Percentiles rank a stretch among this genome's conserved stretches.
phyloP scores from a whole-genome alignment of 345 rosid species.

The Aethionema arabicum region DNA sequence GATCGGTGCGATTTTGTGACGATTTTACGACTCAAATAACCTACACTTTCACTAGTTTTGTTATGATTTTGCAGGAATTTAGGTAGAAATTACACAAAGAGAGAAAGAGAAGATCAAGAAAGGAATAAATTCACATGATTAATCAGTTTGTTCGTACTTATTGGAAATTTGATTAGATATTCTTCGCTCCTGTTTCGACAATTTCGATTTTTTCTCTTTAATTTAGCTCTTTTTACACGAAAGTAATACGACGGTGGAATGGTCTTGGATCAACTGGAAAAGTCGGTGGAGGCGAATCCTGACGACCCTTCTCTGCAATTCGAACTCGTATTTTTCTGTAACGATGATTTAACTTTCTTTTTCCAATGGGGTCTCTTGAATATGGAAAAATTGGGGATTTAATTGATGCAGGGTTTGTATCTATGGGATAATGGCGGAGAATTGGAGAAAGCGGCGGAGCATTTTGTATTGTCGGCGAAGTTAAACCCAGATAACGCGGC shows the following conservation, averaged over 20 bases:
- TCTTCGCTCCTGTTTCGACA: neutral
- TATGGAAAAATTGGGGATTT: neutral
- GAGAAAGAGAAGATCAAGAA: too few species aligned
- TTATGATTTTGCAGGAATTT: too few species aligned
- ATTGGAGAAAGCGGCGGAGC: slow-evolving; percentile 67
- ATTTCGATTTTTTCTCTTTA: neutral
- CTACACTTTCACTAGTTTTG: too few species aligned
- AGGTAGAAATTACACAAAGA: too few species aligned
- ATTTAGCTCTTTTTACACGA: neutral
- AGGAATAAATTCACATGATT: slow-evolving; percentile 6
- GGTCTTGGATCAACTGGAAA: slow-evolving; percentile 46
- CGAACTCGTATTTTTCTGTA: slow-evolving; percentile 48
- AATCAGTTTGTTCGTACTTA: slow-evolving; percentile 10
- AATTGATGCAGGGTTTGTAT: slow-evolving; percentile 55
- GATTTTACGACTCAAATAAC: too few species aligned
- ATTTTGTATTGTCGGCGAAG: slow-evolving; percentile 67
- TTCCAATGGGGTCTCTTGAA: neutral
- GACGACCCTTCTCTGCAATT: slow-evolving; percentile 63
- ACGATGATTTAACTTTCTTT: neutral
- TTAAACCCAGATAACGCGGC: slow-evolving; percentile 61
- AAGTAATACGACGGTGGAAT: slow-evolving; percentile 33
- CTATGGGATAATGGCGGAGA: slow-evolving; percentile 59
- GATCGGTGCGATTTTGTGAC: too few species aligned
- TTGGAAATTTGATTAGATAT: slow-evolving; percentile 16
- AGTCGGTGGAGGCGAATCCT: slow-evolving; percentile 60